These are phyloP conservation scores for Mucor indicus DNA, from an alignment of 371 early-diverging fungal genomes.

Conservation along the genomic window DNA sequence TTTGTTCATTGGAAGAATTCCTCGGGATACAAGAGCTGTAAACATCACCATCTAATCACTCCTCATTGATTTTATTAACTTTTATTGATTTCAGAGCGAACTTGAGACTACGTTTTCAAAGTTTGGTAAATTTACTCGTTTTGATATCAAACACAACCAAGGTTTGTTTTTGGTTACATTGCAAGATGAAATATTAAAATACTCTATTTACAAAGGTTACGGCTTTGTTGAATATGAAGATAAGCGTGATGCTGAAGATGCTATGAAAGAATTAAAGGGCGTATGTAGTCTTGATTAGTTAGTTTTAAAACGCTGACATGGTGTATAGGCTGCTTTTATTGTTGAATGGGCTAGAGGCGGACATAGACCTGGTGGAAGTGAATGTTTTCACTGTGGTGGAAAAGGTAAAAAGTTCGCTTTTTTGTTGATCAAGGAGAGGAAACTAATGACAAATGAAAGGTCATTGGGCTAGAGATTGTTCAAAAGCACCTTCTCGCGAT, in stretches of 20 bases:
- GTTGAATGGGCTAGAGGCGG: slow-evolving; percentile 68
- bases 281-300: slow-evolving; percentile 22
- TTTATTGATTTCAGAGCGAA: slow-evolving; percentile 44
- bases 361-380: slow-evolving; percentile 53
- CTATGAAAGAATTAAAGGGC: slow-evolving; percentile 58
- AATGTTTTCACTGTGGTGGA: slow-evolving; percentile 66
- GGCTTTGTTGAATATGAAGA: slow-evolving; percentile 76
- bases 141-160: slow-evolving; percentile 68
- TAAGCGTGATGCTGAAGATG: slow-evolving; percentile 71
- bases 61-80: background rate
- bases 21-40: slow-evolving; percentile 36
- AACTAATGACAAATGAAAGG: slow-evolving; percentile 28
- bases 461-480: slow-evolving; percentile 76
- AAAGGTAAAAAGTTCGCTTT: slow-evolving; percentile 38
- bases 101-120: slow-evolving; percentile 72
- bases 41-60: background rate
- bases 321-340: too few species aligned
- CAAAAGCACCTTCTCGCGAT: background rate
- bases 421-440: background rate
- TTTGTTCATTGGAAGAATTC: slow-evolving; percentile 42
- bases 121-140: slow-evolving; percentile 72
- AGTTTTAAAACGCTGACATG: too few species aligned
- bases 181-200: background rate
- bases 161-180: slow-evolving; percentile 19
- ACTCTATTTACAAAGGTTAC: slow-evolving; percentile 45